Evolutionary conservation across 257 asterid genomes (phyloP), one percentile per base, ranked within the genome.

Genomic region (Solanum ossicruentum): DNA sequence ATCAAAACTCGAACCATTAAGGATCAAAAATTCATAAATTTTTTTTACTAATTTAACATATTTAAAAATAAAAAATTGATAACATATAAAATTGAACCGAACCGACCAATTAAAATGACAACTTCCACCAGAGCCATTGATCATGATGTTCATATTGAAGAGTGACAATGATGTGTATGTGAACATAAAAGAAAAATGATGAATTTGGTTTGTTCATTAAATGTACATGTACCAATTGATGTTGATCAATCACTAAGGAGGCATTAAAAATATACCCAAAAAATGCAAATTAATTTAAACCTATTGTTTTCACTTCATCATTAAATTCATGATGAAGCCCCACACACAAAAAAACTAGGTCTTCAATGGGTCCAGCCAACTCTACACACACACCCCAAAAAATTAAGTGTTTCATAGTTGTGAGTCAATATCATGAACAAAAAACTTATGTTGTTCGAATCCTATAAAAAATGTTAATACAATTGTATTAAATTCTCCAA

Each of bases 241-340:
- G 88, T 86, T 84, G 86, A 85, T 23, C 41, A 65, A 85, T 49
- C 43, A 80, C 45, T 49, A 21, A 63, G 67, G 69, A 43, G 60
- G 79, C 90, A 88, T 83, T 87, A 41, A 83, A 80, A 65, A 80
- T 75, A 61, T 63, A 15, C 75, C 72, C 36, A 43, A 21, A 15
- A 36, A 21, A 65, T 41, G 71, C 55, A 63, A 54, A 83, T 70
- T 60, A 86, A 86, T n/a, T 58, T 58, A 58, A 84, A 67, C 77
- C 52, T 82, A 81, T 58, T 78, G 57, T 51, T 69, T 84, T 85
- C 83, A 18, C 17, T 56, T 51, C 70, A 81, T 39, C 28, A 63
- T 77, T 80, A 66, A 41, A 54, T 78, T 72, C 75, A 88, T 84
- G 49, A 88, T 78, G 81, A 26, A 41, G 82, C 86, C 88, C 84